Conservation (phyloP, 495 filamentous ascomycete species). For the Tuber microsphaerosporum region DNA sequence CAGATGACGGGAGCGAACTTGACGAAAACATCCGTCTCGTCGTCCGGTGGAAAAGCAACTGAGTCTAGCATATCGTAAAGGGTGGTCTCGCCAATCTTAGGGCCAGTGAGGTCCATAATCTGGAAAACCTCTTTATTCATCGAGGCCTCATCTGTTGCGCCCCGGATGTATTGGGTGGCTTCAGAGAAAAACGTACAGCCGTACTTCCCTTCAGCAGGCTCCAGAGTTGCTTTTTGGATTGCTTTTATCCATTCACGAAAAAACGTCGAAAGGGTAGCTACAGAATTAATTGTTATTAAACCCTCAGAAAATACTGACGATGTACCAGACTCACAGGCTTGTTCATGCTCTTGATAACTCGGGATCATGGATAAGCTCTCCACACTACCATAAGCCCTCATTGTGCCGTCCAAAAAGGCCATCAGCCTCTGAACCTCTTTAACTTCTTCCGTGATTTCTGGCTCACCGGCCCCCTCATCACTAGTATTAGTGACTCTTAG, state of each 20-base stretch:
- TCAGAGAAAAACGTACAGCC: conserved; percentile 22
- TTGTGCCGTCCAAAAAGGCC: conserved; percentile 72
- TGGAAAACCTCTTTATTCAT: conserved; percentile 24
- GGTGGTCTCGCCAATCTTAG: conserved; percentile 44
- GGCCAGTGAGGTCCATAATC: conserved; percentile 18
- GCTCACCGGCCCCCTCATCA: conserved; percentile 45
- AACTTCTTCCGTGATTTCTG: conserved; percentile 42
- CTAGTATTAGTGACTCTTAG: conserved; percentile 54
- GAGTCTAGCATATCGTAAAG: conserved; percentile 70
- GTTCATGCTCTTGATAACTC: conserved; percentile 43
- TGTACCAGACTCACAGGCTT: conserved; percentile 27
- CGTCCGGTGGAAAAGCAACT: conserved; percentile 55
- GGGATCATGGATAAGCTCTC: conserved; percentile 53
- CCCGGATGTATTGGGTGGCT: conserved; percentile 22
- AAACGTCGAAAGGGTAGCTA: conserved; percentile 33
- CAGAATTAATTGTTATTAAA: background rate
- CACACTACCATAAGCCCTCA: conserved; percentile 71
- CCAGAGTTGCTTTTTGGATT: conserved; percentile 6
- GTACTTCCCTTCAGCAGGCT: conserved; percentile 17
- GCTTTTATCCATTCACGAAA: conserved; percentile 31
- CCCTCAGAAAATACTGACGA: background rate
- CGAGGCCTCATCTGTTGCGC: conserved; percentile 11
- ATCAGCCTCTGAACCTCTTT: conserved; percentile 70
- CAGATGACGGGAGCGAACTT: conserved; percentile 63
- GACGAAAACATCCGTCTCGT: conserved; percentile 49